Evolutionary conservation across 495 filamentous ascomycete species (phyloP).

Genomic region (Sporormia fimetaria): DNA sequence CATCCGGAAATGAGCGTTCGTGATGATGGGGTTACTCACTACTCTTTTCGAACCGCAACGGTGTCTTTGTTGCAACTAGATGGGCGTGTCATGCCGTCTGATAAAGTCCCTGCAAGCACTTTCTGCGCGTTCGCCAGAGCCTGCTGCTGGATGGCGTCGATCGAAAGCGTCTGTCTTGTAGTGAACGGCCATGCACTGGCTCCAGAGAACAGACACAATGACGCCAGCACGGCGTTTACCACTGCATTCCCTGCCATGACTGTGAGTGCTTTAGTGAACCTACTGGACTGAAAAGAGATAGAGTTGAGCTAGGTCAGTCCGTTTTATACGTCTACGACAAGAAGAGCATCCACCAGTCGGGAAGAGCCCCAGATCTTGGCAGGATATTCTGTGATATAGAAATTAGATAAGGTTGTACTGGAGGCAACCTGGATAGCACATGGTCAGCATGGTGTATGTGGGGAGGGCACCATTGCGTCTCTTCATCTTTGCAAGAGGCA

Average conservation of each 20-base stretch:
- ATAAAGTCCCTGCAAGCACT: slow-evolving; percentile 16
- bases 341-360: too few relatives aligned
- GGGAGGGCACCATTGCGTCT: too few relatives aligned
- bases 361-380: too few relatives aligned
- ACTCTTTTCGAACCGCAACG: slow-evolving; percentile 21
- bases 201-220: slow-evolving; percentile 18
- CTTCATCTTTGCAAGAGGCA: too few relatives aligned
- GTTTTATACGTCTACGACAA: slow-evolving; percentile 23
- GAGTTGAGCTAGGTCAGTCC: background rate
- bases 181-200: slow-evolving; percentile 2
- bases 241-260: slow-evolving; percentile 13
- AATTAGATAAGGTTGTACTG: too few relatives aligned
- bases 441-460: too few relatives aligned
- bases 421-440: too few relatives aligned
- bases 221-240: slow-evolving; percentile 13
- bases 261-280: background rate
- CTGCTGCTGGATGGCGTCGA: slow-evolving; percentile 15
- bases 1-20: background rate
- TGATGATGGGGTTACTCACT: slow-evolving; percentile 3
- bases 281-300: slow-evolving; percentile 3
- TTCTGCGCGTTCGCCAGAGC: slow-evolving; percentile 16
- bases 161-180: slow-evolving; percentile 13
- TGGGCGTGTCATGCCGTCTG: slow-evolving; percentile 14
- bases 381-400: too few relatives aligned
- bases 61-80: slow-evolving; percentile 12